phyloP scores from a whole-genome alignment of 73 alveolate species.

The Stentor roeselii region DNA sequence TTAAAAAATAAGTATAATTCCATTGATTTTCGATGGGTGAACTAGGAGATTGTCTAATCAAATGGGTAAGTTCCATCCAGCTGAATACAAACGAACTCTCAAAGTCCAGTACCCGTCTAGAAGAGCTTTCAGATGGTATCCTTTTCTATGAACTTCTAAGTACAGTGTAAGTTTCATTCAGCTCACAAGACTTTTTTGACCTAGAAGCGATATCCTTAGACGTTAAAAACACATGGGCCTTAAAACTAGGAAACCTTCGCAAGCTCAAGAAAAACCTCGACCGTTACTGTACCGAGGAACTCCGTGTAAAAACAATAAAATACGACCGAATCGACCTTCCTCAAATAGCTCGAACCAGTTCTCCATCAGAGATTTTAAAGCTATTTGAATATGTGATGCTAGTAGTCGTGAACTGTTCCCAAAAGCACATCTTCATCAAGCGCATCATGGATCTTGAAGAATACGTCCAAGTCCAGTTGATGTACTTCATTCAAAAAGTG shows the following conservation, averaged over 20 bases:
- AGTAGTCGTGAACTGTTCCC: neutral
- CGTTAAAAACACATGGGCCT: neutral
- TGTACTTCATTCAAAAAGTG: conserved; percentile 8
- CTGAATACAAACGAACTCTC: neutral
- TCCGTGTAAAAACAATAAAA: neutral
- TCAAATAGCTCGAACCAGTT: neutral
- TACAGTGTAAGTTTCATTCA: conserved; percentile 15
- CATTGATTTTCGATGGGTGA: neutral
- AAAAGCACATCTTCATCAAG: neutral
- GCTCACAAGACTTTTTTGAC: conserved; percentile 18
- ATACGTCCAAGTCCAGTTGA: neutral
- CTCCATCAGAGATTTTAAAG: neutral
- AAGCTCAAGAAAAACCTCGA: conserved; percentile 4
- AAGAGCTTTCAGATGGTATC: conserved; percentile 19
- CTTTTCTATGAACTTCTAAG: conserved; percentile 10
- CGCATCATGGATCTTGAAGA: conserved; percentile 14
- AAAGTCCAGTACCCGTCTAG: neutral
- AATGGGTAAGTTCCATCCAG: conserved; percentile 7
- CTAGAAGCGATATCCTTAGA: conserved; percentile 3
- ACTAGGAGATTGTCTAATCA: neutral
- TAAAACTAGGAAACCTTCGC: conserved; percentile 18
- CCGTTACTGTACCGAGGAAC: neutral
- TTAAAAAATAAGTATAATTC: neutral
- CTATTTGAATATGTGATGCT: neutral
- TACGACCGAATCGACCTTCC: neutral